These are phyloP conservation scores for Pythium brachiatum DNA, from an alignment of 352 stramenopile genomes.

Conservation along the genomic window DNA sequence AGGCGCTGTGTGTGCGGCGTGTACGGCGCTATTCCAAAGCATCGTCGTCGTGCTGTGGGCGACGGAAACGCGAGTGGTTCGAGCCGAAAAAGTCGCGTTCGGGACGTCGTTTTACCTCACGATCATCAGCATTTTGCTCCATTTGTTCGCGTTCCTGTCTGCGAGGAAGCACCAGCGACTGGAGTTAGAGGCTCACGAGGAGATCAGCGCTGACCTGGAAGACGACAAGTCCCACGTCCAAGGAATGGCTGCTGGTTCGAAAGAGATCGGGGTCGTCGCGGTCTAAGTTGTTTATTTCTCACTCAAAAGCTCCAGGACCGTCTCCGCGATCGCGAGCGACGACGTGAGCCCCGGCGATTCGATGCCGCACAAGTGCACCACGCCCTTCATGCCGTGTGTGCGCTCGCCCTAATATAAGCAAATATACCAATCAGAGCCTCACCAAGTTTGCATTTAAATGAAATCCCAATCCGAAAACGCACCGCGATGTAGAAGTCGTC, in stretches of 20 bases:
- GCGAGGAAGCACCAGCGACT: slow-evolving; percentile 38
- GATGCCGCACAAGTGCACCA: slow-evolving; percentile 94
- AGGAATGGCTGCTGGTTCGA: not conserved
- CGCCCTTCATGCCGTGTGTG: slow-evolving; percentile 73
- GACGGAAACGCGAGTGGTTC: slow-evolving; percentile 34
- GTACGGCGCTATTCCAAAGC: slow-evolving; percentile 28
- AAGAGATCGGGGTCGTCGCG: not conserved
- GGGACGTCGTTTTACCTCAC: slow-evolving; percentile 52
- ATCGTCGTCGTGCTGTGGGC: slow-evolving; percentile 41
- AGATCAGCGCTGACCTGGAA: slow-evolving; percentile 29
- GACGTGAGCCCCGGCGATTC: slow-evolving; percentile 95
- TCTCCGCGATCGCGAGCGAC: slow-evolving; percentile 82
- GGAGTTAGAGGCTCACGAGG: slow-evolving; percentile 33
- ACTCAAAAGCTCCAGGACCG: slow-evolving; percentile 53
- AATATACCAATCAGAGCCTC: not conserved
- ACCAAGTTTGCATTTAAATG: not conserved
- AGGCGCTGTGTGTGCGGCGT: slow-evolving; percentile 27
- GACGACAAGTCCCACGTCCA: slow-evolving; percentile 22
- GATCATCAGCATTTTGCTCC: slow-evolving; percentile 30
- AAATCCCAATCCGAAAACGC: slow-evolving; percentile 1
- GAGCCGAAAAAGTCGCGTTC: slow-evolving; percentile 30
- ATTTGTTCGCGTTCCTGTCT: slow-evolving; percentile 30
- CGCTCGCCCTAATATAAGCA: slow-evolving; percentile 36
- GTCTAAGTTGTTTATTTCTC: slow-evolving; percentile 13
- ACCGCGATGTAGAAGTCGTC: slow-evolving; percentile 92